Evolutionary conservation across 495 filamentous ascomycete species (phyloP).

Genomic region (Peziza echinospora): DNA sequence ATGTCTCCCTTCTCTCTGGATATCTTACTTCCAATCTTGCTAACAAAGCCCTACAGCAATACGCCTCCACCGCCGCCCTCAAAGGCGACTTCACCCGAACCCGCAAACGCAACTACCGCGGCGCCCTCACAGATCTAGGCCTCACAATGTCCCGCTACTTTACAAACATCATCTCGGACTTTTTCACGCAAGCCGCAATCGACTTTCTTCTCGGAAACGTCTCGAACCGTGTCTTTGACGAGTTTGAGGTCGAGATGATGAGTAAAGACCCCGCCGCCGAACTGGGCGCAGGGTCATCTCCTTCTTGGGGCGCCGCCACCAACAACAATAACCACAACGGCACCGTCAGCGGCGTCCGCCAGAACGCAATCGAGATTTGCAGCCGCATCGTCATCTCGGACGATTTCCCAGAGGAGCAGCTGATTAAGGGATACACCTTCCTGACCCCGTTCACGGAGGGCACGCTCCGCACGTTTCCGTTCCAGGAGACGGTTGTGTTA

Average conservation of each 20-base stretch:
- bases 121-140: slow-evolving; percentile 79
- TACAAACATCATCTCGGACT: slow-evolving; percentile 83
- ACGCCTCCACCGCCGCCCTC: slow-evolving; percentile 77
- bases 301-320: neutral
- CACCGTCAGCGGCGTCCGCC: slow-evolving; percentile 57
- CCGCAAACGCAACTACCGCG: slow-evolving; percentile 70
- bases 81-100: slow-evolving; percentile 93
- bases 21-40: neutral
- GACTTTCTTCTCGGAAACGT: slow-evolving; percentile 89
- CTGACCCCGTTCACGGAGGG: slow-evolving; percentile 40
- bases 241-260: slow-evolving; percentile 79
- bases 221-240: slow-evolving; percentile 57
- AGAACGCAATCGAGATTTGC: slow-evolving; percentile 71
- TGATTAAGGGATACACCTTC: slow-evolving; percentile 37
- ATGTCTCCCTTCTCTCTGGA: too few relatives aligned
- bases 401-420: slow-evolving; percentile 40
- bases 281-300: neutral
- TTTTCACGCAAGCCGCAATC: slow-evolving; percentile 82
- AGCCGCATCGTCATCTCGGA: slow-evolving; percentile 69
- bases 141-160: slow-evolving; percentile 57
- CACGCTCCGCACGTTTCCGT: slow-evolving; percentile 40
- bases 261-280: slow-evolving; percentile 52
- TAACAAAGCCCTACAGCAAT: too few relatives aligned
- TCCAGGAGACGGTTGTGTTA: slow-evolving; percentile 69
- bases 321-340: too few relatives aligned